phyloP scores from a whole-genome alignment of 73 alveolate species.

The Uronychia binucleata region DNA sequence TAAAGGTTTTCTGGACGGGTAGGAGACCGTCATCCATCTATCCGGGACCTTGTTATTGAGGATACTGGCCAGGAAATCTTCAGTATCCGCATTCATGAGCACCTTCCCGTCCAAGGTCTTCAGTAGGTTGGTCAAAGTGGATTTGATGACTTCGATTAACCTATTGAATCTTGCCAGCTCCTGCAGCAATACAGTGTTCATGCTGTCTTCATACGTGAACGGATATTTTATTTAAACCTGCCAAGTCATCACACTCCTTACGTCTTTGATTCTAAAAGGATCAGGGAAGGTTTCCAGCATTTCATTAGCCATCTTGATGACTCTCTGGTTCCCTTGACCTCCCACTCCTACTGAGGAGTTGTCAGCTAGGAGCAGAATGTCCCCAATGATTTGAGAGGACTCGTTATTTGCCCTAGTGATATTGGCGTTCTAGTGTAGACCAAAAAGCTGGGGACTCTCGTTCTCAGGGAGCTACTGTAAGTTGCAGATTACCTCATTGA shows the following conservation, averaged over 20 bases:
- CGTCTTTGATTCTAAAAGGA: conserved; percentile 81
- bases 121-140: conserved; percentile 73
- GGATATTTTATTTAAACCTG: conserved; percentile 82
- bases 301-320: conserved; percentile 81
- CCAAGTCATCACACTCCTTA: conserved; percentile 75
- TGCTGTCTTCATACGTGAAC: conserved; percentile 85
- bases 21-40: conserved; percentile 84
- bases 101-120: conserved; percentile 90
- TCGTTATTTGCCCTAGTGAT: conserved; percentile 90
- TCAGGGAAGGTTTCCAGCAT: conserved; percentile 77
- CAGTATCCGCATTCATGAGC: conserved; percentile 90
- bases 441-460: conserved; percentile 91
- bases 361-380: conserved; percentile 69
- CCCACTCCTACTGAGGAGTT: conserved; percentile 77
- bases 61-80: conserved; percentile 81
- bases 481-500: conserved; percentile 70
- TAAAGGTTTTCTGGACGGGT: conserved; percentile 88
- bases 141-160: conserved; percentile 74
- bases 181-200: conserved; percentile 92
- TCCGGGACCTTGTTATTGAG: conserved; percentile 90
- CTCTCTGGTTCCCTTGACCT: conserved; percentile 69
- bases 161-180: conserved; percentile 93
- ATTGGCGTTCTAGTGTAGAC: conserved; percentile 93
- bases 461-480: conserved; percentile 78
- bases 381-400: conserved; percentile 75